Base-by-base conservation (phyloP, 2,329 filamentous ascomycete genomes). In the Grosmannia serpens region DNA sequence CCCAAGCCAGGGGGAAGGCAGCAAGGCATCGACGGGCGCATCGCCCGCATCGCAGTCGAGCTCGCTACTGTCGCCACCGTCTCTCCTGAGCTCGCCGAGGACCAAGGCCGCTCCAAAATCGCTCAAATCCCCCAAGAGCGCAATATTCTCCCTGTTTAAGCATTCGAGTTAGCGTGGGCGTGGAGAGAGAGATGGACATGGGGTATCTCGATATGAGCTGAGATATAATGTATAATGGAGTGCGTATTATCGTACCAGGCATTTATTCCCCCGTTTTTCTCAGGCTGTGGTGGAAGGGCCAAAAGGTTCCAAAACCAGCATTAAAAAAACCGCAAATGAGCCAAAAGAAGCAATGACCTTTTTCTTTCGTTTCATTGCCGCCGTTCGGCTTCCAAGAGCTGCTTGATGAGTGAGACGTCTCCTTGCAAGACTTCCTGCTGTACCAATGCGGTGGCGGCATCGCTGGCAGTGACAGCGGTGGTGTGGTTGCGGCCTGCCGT, bases 391-490 rank as follows among this genome's bases (percentile, higher is more conserved):
- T 74, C 70, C 60, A 83, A 68, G 47, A 84, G 68, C 50, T 72
- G 70, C 60, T 76, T 71, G 53, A 84, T 78, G 26, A 78, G 68
- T 63, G 74, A 73, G 4, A 73, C 84, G 60, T 83, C 78, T 62
- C 77, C 71, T 55, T 74, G 69, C 3, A 70, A 73, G 20, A 77
- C 66, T 62, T 81, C 74, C 60, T 74, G 71, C 62, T 76, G 71
- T 49, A 80, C 66, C 7, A 73, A 50, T 24, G 35, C 53, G 15
- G n/a, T 26, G 11, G 52, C 52, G 9, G 33, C 15, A 22, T 53
- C n/a, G 22, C 11, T 22, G 35, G 15, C 35, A 13, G 35, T n/a
- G n/a, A n/a, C n/a, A 8, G 69, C 69, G 8, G 70, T 69, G 9
- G 71, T 67, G 29, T 75, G 70, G 4, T 57, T 53, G 2, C 58